Base-by-base conservation (phyloP, 768 basidiomycete species). In the Boletus rubescentipes region DNA sequence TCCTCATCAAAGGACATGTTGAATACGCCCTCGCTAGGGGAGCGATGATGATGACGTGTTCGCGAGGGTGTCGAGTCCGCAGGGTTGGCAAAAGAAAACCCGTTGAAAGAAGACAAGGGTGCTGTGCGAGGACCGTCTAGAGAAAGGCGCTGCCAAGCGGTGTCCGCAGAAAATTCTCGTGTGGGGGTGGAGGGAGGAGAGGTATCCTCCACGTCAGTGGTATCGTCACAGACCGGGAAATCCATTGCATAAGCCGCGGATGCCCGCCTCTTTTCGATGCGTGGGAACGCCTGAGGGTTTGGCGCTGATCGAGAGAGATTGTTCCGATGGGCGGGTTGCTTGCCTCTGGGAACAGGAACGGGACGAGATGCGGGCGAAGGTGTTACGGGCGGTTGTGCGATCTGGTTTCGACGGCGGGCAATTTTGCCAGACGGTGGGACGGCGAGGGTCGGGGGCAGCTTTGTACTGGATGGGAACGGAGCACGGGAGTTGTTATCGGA, bases 221-320 rank as follows among this genome's bases (percentile, higher is more conserved):
- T 77, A 61, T 91, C 89, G 58, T 91, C 88, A 60, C 88, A 90
- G 41, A 91, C 71, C 3, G 86, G 88, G 68, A 89, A 89, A 34
- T 71, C 74, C 42, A 61, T 45, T 43, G 66, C 61, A 48, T 63
- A 44, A n/a, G 68, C 70, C 10, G 67, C 63, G 1, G 65, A 67
- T 5, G 68, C 61, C 43, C 73, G 75, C 44, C 73, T 73, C 35
- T 67, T 66, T 55, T 37, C 58, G 38, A 69, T 56, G 38, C 67
- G 69, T 43, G 60, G 54, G 46, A 65, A 66, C 57, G 68, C 68
- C 48, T 73, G 75, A 9, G 74, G 69, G 26, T 71, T 65, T 16
- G 84, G 86, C 8, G 78, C 82, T 1, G 84, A 87, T 58, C 76
- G 77, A 20, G 79, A 80, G 12, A 81, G 54, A 45, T 66, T 72